Evolutionary conservation across 2,329 filamentous ascomycete species (phyloP).

Genomic region (Rhynchosporium secalis): DNA sequence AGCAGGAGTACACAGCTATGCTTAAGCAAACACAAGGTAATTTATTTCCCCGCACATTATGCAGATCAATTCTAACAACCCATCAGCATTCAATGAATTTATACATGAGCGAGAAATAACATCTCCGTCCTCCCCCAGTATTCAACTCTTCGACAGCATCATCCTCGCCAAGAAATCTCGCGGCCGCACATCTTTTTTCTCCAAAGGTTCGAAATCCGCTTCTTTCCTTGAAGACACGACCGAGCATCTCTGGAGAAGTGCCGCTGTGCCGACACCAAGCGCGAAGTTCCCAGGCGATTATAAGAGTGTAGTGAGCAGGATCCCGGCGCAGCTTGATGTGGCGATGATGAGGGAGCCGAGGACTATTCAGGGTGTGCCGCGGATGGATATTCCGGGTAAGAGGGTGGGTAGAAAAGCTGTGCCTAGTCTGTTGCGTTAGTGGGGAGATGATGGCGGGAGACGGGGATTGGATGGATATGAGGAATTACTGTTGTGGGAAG

Average conservation of each 20-base stretch:
- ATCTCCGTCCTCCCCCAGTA: conserved; percentile 59
- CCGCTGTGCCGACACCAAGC: conserved; percentile 59
- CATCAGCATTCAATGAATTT: conserved; percentile 73
- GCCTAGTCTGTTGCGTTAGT: conserved; percentile 36
- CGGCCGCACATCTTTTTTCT: conserved; percentile 59
- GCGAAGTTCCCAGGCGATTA: conserved; percentile 65
- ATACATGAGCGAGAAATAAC: conserved; percentile 76
- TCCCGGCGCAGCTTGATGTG: conserved; percentile 81
- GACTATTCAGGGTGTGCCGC: conserved; percentile 83
- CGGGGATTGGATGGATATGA: conserved; percentile 22
- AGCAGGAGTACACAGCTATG: conserved; percentile 64
- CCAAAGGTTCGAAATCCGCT: conserved; percentile 40
- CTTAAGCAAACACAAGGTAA: conserved; percentile 67
- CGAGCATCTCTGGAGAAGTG: conserved; percentile 78
- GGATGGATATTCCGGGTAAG: conserved; percentile 44
- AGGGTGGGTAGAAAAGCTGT: conserved; percentile 40
- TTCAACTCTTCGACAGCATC: conserved; percentile 81
- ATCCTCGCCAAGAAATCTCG: conserved; percentile 73
- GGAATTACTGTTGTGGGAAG: neutral
- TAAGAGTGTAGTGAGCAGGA: conserved; percentile 58
- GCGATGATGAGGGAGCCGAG: conserved; percentile 89
- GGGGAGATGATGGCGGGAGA: conserved; percentile 15
- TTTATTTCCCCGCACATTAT: conserved; percentile 23
- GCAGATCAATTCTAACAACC: conserved; percentile 43
- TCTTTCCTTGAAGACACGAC: conserved; percentile 70